Conservation (phyloP, 441 rosid species). For the Jatropha podagrica region DNA sequence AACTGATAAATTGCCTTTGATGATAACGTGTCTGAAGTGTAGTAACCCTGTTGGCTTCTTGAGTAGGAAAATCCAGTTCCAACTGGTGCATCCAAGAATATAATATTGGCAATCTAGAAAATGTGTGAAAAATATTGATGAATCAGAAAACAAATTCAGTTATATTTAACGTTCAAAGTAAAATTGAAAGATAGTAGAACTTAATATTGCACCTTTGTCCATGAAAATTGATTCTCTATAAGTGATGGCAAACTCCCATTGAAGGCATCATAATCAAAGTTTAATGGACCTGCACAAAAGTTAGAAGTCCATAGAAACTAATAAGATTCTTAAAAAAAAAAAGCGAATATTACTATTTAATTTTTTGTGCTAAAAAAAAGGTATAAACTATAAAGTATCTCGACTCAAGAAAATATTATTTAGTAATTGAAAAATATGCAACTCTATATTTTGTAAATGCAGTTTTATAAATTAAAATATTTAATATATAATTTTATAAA, state of each 20-base stretch:
- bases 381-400: too few species aligned
- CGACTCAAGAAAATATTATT: too few species aligned
- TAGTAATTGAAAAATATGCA: too few species aligned
- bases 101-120: constrained; percentile 31
- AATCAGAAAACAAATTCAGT: background rate
- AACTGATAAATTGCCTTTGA: constrained; percentile 29
- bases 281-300: constrained; percentile 22
- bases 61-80: constrained; percentile 48
- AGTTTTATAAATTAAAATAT: too few species aligned
- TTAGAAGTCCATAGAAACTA: background rate
- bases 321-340: too few species aligned
- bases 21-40: constrained; percentile 27
- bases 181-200: background rate
- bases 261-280: constrained; percentile 14
- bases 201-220: constrained; percentile 31
- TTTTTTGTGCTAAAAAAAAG: too few species aligned
- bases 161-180: background rate
- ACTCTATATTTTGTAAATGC: too few species aligned
- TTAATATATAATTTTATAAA: too few species aligned
- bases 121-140: background rate
- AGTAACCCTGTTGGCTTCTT: constrained; percentile 24
- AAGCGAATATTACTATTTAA: too few species aligned
- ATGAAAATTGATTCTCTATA: constrained; percentile 23
- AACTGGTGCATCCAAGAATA: constrained; percentile 37
- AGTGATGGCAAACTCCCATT: constrained; percentile 24